Conservation (phyloP, 768 basidiomycete genomes). For the Termitomyces sp. region DNA sequence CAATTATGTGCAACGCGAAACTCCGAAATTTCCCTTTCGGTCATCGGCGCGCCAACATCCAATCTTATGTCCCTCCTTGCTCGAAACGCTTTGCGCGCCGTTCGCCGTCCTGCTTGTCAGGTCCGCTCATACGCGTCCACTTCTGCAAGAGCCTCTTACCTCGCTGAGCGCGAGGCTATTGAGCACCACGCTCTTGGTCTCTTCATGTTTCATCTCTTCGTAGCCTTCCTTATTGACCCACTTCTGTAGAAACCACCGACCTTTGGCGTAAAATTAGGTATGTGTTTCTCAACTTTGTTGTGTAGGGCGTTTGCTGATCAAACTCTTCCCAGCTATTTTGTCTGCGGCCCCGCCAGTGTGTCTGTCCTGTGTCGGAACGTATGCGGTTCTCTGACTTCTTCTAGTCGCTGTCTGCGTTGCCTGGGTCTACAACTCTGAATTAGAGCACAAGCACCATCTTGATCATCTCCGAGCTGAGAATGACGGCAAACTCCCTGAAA, state of each 20-base stretch:
- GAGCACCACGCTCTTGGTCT: conserved; percentile 66
- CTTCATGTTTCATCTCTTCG: not conserved
- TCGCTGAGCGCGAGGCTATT: conserved; percentile 54
- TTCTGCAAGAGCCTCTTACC: conserved; percentile 39
- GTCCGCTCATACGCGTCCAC: conserved; percentile 40
- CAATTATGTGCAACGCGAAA: conserved; percentile 27
- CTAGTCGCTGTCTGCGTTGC: conserved; percentile 49
- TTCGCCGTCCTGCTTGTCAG: conserved; percentile 43
- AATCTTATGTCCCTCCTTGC: conserved; percentile 49
- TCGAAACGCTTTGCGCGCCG: conserved; percentile 47
- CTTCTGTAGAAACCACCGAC: conserved; percentile 60
- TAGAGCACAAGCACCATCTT: conserved; percentile 68
- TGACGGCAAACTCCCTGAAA: conserved; percentile 66
- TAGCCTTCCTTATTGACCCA: conserved; percentile 9
- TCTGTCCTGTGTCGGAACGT: conserved; percentile 18
- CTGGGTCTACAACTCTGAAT: conserved; percentile 57
- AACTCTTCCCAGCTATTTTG: conserved; percentile 57
- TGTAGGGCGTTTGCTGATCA: conserved; percentile 7
- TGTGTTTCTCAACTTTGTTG: conserved; percentile 8
- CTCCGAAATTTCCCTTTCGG: conserved; percentile 36
- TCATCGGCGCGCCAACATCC: conserved; percentile 9
- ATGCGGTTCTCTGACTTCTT: not conserved
- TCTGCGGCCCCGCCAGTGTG: conserved; percentile 75
- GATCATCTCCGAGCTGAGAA: conserved; percentile 73
- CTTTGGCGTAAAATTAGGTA: conserved; percentile 87